Base-by-base conservation (phyloP, 108 stramenopile species). In the Craspedostauros australis region DNA sequence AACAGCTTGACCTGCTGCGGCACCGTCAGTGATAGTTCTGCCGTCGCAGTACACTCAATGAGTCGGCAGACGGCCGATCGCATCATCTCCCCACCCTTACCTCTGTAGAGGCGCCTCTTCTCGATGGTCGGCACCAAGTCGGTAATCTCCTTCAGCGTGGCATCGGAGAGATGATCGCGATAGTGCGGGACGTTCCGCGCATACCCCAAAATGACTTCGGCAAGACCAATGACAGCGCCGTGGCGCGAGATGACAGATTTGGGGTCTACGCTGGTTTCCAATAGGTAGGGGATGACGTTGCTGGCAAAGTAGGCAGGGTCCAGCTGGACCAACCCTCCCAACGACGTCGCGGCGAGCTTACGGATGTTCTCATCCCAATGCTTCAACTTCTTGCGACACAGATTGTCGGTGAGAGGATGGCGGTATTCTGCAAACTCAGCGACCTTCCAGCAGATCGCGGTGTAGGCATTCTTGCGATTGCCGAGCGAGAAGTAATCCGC, bases 401-500 rank as follows among this genome's bases (percentile, higher is more conserved):
- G 54, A 46, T 91, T 87, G 15, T 82, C 64, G 20, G 95, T 76
- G 22, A 97, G 79, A n/a, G 64, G 65, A 28, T 25, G 59, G 25
- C 84, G 82, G 62, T 95, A 95, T 44, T 86, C 81, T 42, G 81
- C 76, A 40, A 89, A 95, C 39, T 66, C 45, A 4, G 97, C 94
- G 34, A 99, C 70, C 4, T 64, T 51, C 19, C 57, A 40, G 0
- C 93, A 67, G 37, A 97, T 74, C 2, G 60, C 50, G 19, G 79
- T 60, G 68, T 72, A 99, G 1, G 96, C 86, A 48, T 93, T 72
- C 3, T 21, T 73, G 21, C 95, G 81, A 57, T 91, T 98, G 24
- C 98, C 98, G 50, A 99, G 53, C 14, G 96, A 87, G 55, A 94
- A 97, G 66, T 92, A 99, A 56, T 99, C 97, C 1, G 97, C 98